Base-by-base conservation (phyloP, 192 early-diverging fungal genomes). In the Coemansia sp. region DNA sequence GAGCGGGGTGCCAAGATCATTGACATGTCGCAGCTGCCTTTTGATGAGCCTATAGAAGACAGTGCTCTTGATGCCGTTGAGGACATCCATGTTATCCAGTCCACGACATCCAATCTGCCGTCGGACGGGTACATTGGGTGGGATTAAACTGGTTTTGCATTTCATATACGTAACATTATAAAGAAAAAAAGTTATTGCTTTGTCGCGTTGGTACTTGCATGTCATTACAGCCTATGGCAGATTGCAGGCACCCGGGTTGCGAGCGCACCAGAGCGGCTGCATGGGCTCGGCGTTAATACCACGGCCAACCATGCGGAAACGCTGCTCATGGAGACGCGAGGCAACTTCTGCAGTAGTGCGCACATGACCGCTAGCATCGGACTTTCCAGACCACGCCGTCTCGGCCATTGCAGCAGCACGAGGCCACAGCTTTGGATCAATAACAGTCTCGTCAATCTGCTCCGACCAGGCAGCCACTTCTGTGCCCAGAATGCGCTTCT, bases 381-480 rank as follows among this genome's bases (percentile, higher is more conserved):
- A 64, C 61, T 81, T 83, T 27, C 86, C 87, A 9, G 87, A 86
- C 88, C 88, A 90, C 34, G 82, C 77, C 21, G 85, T 65, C 68
- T 90, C 88, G 14, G 86, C 81, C 27, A 82, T 70, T 22, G 87
- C 86, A 18, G 85, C 71, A 53, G 85, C 69, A 51, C 87, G 84
- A n/a, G 88, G 87, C 87, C 88, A 90, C 34, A 88, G 61, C 52
- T 78, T 79, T 43, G 51, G 24, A 62, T 89, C 87, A 10, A 91
- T 47, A n/a, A 76, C 76, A 38, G 62, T 66, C 42, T 71, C 66
- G 59, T 86, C 86, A 13, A 73, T 48, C 62, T 87, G 86, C 76
- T 91, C 87, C n/a, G 86, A 75, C 89, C 87, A 91, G 19, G 85
- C 42, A 22, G 82, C 81, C 19, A 76, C 85, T 53, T 91, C 89